A percentile compares a stretch with the other conserved stretches of the same genome.
phyloP scores from a whole-genome alignment of 345 rosid species.

The Eucalyptus virginea region DNA sequence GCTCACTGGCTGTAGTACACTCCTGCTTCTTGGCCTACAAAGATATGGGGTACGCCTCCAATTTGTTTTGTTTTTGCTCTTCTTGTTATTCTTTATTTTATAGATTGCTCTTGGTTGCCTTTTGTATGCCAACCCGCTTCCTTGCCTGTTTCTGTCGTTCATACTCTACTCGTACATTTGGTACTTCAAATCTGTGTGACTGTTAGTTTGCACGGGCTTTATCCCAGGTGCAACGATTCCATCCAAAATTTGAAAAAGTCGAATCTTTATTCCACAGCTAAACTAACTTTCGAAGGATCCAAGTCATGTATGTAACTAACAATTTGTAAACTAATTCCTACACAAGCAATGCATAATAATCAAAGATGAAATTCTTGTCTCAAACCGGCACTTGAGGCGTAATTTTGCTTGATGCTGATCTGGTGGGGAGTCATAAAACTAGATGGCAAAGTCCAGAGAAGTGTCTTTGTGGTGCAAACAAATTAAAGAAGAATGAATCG shows the following conservation, averaged over 20 bases:
- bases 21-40: constrained; percentile 49
- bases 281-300: not conserved
- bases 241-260: not conserved
- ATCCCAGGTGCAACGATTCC: not conserved
- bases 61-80: not conserved
- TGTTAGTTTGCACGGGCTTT: not conserved
- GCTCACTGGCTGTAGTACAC: constrained; percentile 44
- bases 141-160: not conserved
- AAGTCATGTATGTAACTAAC: not conserved
- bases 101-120: not conserved
- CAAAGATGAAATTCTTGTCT: too few species aligned
- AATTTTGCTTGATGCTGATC: too few species aligned
- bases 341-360: not conserved
- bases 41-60: constrained; percentile 35
- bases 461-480: not conserved
- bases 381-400: too few species aligned
- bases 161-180: not conserved
- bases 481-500: not conserved
- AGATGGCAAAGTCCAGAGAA: not conserved
- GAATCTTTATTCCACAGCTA: not conserved
- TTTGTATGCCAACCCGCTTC: not conserved
- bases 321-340: not conserved
- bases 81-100: not conserved
- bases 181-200: not conserved
- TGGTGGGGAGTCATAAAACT: too few species aligned